Conservation (phyloP, 345 rosid genomes). For the Litchi chinensis region DNA sequence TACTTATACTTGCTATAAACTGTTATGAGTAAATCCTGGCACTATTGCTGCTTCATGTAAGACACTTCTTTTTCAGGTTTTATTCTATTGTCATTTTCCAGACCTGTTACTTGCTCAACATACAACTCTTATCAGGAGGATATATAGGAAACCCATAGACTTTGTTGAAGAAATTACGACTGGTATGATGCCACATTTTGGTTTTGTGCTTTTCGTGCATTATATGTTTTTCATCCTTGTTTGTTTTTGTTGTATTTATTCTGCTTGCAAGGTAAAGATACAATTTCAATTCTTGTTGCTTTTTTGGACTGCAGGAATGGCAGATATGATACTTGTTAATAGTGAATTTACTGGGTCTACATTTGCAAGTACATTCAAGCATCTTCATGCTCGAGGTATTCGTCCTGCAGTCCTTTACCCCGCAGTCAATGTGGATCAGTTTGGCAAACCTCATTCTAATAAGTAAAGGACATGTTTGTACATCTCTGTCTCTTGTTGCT, state of each 20-base stretch:
- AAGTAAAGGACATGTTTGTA: constrained; percentile 52
- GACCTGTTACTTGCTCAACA: constrained; percentile 86
- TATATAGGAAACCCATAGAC: constrained; percentile 86
- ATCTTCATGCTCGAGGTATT: constrained; percentile 67
- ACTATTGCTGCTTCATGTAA: constrained; percentile 1
- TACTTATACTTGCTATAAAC: constrained; percentile 24
- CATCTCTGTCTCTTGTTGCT: constrained; percentile 35
- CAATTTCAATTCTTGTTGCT: background rate
- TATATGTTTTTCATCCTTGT: background rate
- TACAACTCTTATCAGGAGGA: constrained; percentile 70
- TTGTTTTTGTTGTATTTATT: background rate
- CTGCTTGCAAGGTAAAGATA: background rate
- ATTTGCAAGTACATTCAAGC: constrained; percentile 82
- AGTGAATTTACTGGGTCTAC: constrained; percentile 84
- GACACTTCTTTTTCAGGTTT: constrained; percentile 48
- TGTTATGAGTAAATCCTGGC: constrained; percentile 1
- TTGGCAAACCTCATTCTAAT: constrained; percentile 50
- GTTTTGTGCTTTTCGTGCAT: background rate
- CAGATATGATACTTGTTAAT: constrained; percentile 85
- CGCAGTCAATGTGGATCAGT: constrained; percentile 83
- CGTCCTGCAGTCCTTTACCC: constrained; percentile 85
- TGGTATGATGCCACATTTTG: constrained; percentile 39
- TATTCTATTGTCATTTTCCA: constrained; percentile 95
- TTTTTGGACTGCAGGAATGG: constrained; percentile 65
- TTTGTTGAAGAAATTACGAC: constrained; percentile 80